Percentiles rank a stretch among this genome's conserved stretches.
phyloP scores from a whole-genome alignment of 2,329 filamentous ascomycete genomes.

The Ophiostoma sp. region DNA sequence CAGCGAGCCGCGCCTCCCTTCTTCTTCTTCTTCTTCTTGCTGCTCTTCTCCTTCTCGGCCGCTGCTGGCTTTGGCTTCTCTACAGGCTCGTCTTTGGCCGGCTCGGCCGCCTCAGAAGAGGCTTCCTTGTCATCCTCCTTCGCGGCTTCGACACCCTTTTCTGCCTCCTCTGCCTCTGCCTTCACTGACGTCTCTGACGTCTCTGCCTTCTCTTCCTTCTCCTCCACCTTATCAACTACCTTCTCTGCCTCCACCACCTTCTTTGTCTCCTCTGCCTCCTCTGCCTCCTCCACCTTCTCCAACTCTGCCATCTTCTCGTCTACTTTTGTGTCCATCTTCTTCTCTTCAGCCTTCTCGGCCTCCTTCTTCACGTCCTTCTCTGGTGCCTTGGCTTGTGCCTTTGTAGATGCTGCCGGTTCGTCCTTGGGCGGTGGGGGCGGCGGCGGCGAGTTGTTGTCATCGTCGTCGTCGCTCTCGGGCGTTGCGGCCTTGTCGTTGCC shows the following conservation, averaged over 20 bases:
- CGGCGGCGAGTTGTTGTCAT: neutral
- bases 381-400: neutral
- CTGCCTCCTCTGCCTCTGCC: neutral
- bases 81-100: neutral
- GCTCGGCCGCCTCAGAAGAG: neutral
- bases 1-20: constrained; percentile 11
- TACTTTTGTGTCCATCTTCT: neutral
- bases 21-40: constrained; percentile 21
- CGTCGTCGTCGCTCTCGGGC: neutral
- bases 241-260: neutral
- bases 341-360: neutral
- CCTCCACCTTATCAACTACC: neutral
- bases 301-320: neutral
- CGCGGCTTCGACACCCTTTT: neutral
- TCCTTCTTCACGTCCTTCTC: neutral
- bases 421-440: constrained; percentile 19
- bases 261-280: neutral
- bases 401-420: neutral
- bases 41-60: constrained; percentile 14
- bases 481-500: neutral
- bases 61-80: constrained; percentile 7
- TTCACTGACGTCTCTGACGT: neutral
- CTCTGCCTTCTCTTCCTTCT: neutral
- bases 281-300: neutral
- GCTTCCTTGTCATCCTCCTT: neutral